A percentile compares a stretch with the other conserved stretches of the same genome.
phyloP scores from a whole-genome alignment of 306 rosid species.

The Cicer cuneatum region DNA sequence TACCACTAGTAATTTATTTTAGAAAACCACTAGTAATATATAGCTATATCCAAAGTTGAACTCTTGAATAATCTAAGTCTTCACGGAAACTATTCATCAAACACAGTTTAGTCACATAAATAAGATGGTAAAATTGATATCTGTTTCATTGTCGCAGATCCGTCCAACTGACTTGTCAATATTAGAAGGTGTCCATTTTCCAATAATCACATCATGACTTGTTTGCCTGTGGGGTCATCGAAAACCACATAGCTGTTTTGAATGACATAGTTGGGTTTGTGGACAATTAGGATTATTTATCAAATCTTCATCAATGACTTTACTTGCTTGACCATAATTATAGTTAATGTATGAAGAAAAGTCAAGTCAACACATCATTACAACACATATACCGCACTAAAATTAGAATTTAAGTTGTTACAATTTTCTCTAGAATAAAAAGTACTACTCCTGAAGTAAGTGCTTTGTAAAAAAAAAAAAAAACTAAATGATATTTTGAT shows the following conservation, averaged over 20 bases:
- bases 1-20: too few species aligned
- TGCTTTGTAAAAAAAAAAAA: too few species aligned
- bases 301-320: conserved; percentile 46
- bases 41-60: too few species aligned
- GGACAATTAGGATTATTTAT: conserved; percentile 58
- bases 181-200: conserved; percentile 55
- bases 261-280: conserved; percentile 55
- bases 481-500: too few species aligned
- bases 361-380: background rate
- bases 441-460: too few species aligned
- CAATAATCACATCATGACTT: conserved; percentile 71
- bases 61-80: too few species aligned
- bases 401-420: background rate
- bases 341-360: conserved; percentile 55
- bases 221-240: conserved; percentile 73
- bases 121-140: background rate
- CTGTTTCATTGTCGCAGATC: conserved; percentile 21
- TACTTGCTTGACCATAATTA: conserved; percentile 67
- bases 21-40: too few species aligned
- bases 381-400: background rate
- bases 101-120: too few species aligned
- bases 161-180: conserved; percentile 51
- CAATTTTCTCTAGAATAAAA: too few species aligned
- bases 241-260: conserved; percentile 76
- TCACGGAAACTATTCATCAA: too few species aligned